Evolutionary conservation across 805 yeast species (phyloP), one percentile per base, ranked within the genome.

Genomic region (Barnettozyma salicaria): DNA sequence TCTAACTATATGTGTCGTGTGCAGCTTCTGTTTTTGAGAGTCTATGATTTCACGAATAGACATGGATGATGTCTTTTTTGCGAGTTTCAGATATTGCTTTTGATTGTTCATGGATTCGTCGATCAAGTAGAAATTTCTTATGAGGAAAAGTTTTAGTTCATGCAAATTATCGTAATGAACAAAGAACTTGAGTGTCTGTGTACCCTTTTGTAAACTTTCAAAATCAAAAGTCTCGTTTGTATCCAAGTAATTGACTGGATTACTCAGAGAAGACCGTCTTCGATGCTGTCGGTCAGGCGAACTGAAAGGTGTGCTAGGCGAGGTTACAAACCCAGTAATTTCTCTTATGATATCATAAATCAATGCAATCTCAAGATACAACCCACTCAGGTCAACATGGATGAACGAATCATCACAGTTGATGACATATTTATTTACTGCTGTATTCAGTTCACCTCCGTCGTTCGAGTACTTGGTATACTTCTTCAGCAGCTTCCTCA

Each of bases 401-500:
- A 75, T 68, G 48, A 85, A 84, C 0, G 86, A 75, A 20, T 68
- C 65, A 1, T 68, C 67, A 40, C 73, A 69, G 7, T 60, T 53
- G 27, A 68, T 57, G 20, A 72, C 52, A 19, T 52, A 52, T 24
- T 53, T 48, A 37, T 63, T 65, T 30, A 54, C 44, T 16, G 34
- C 29, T 50, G 55, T 27, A 46, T 52, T 39, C 40, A 46, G 19
- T 37, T 45, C 47, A 10, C 60, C 58, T 18, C 53, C 50, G 20
- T 62, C 59, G 2, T 52, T 33, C 4, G 72, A 65, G 56, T 72
- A 70, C 41, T 71, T 68, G 26, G 66, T 60, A 52, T 65, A 80
- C 55, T 86, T 85, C 61, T 86, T 85, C 50, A 85, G 65, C 34
- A 85, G 68, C 60, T 85, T 85, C 43, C 79, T 68, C 33, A 82